Conservation (phyloP, 1,284 basidiomycete species). For the Cryptococcus sp. region DNA sequence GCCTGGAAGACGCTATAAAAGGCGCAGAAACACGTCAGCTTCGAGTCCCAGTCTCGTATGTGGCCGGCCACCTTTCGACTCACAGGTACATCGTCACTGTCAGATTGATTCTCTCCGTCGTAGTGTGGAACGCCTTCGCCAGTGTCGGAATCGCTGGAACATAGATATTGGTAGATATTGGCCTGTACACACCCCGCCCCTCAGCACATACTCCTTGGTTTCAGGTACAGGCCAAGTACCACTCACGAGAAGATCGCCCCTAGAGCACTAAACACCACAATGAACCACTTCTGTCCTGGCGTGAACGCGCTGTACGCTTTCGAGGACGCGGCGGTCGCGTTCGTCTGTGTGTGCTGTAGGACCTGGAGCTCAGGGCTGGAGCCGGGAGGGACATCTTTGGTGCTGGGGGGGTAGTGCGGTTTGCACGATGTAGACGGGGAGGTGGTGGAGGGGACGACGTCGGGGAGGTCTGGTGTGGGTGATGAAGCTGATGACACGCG, state of each 20-base stretch:
- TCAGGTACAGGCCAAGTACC: not conserved
- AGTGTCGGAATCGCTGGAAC: conserved; percentile 40
- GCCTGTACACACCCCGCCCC: conserved; percentile 16
- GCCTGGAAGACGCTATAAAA: conserved; percentile 34
- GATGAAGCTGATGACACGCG: no score
- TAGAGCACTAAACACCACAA: conserved; percentile 32
- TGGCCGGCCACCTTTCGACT: no score
- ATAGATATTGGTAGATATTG: conserved; percentile 42
- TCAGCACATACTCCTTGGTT: not conserved
- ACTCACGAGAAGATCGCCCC: conserved; percentile 39
- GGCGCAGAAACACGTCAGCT: not conserved
- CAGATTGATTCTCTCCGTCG: conserved; percentile 37
- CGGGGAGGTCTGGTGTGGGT: no score
- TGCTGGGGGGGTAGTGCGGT: not conserved
- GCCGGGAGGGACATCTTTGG: no score
- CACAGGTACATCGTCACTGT: conserved; percentile 42
- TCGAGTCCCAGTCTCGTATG: no score
- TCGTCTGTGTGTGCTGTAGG: conserved; percentile 11
- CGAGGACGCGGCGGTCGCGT: conserved; percentile 6
- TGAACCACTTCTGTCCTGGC: conserved; percentile 35
- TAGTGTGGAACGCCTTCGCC: conserved; percentile 27
- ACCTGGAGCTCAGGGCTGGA: conserved; percentile 1
- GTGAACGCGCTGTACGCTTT: conserved; percentile 34
- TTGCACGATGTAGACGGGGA: not conserved
- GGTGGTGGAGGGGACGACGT: no score